Base-by-base conservation (phyloP, 2,329 filamentous ascomycete species). In the Neofusicoccum laricinum region DNA sequence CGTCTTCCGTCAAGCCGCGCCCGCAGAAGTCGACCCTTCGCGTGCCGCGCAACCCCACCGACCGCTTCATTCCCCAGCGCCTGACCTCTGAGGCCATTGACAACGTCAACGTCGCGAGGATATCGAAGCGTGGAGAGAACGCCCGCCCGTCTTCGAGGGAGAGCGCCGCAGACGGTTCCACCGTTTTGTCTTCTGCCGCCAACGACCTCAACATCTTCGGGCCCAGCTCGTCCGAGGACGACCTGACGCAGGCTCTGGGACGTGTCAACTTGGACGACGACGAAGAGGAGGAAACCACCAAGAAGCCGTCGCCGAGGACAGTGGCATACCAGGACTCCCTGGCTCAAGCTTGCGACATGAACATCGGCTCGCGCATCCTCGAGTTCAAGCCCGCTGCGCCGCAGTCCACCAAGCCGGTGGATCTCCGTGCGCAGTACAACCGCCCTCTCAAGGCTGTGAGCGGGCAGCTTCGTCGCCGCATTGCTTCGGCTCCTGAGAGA, bases 371-470 rank as follows among this genome's bases (percentile, higher is more conserved):
- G 63, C 91, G 95, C 67, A 99, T 99, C 71, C 90, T 99, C 59
- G 91, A 95, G 66, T 99, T 97, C 86, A 99, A 99, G 88, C 95
- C 95, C 63, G 93, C 94, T 2, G 87, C 95, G n/a, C 95, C 95
- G 3, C 95, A 98, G 82, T 98, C 95, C 6, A 97, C 93, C 38
- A 97, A 97, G 85, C 95, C 95, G 40, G 97, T 99, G 75, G 95
- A 99, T 76, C 89, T 99, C 67, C 90, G 95, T 65, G 92, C 95
- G 67, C 95, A 99, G 78, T 99, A 99, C 86, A 99, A 98, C 84
- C 89, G 95, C 67, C 95, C 95, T 40, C 85, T 99, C 67, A 97
- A 92, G 84, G 83, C 91, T 19, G 84, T 89, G 67, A 83, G 90
- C 25, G 92, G 93, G 36, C 93, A 97, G 78, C 93, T 93, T 79